These are phyloP conservation scores for Ogataea glucozyma DNA, from an alignment of 805 yeast genomes.

Conservation along the genomic window DNA sequence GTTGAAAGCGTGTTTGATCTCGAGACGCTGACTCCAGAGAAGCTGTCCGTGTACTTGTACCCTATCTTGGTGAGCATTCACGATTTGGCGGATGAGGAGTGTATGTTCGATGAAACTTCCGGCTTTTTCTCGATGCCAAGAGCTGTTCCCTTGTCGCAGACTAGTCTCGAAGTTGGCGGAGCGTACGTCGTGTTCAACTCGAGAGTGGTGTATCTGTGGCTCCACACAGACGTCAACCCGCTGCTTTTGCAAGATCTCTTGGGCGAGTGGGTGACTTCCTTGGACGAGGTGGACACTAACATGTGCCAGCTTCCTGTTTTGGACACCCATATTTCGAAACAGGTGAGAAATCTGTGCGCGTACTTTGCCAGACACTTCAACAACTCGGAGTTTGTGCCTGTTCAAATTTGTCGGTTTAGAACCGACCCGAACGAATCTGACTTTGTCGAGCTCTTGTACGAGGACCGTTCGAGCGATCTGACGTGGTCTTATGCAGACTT, in stretches of 20 bases:
- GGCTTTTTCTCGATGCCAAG: slow-evolving; percentile 51
- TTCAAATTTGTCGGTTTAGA: slow-evolving; percentile 65
- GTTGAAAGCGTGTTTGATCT: slow-evolving; percentile 54
- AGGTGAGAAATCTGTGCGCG: slow-evolving; percentile 63
- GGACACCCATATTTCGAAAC: slow-evolving; percentile 66
- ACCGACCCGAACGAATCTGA: slow-evolving; percentile 59
- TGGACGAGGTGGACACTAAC: slow-evolving; percentile 49
- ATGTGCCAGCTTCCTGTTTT: slow-evolving; percentile 66
- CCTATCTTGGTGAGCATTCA: slow-evolving; percentile 81
- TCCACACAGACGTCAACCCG: slow-evolving; percentile 69
- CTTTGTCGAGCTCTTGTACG: slow-evolving; percentile 64
- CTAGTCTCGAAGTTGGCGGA: slow-evolving; percentile 59
- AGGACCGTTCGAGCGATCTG: slow-evolving; percentile 63
- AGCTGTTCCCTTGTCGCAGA: slow-evolving; percentile 45
- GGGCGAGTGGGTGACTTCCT: slow-evolving; percentile 50
- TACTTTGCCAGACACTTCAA: slow-evolving; percentile 48
- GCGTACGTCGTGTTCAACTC: slow-evolving; percentile 80
- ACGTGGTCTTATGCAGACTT: slow-evolving; percentile 65
- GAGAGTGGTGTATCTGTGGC: slow-evolving; percentile 55
- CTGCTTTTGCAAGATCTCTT: slow-evolving; percentile 72
- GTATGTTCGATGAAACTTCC: slow-evolving; percentile 44
- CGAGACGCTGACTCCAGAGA: slow-evolving; percentile 53
- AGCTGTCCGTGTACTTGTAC: slow-evolving; percentile 65
- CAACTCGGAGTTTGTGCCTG: slow-evolving; percentile 43
- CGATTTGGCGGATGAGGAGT: slow-evolving; percentile 58